Base-by-base conservation (phyloP, 352 stramenopile genomes). In the Pythium sukuiense region DNA sequence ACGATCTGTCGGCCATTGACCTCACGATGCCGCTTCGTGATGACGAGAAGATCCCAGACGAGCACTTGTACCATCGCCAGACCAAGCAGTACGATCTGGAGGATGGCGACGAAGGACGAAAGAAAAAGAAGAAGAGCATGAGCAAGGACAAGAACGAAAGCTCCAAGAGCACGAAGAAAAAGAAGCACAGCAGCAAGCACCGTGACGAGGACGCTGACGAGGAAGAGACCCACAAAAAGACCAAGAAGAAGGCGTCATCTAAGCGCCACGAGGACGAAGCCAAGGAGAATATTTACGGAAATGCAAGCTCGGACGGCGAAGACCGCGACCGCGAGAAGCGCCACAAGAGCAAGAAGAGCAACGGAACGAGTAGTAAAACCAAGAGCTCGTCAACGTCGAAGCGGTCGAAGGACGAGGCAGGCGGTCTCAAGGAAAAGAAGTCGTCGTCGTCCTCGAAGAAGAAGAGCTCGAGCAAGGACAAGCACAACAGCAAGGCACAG, bases 61-160 rank as follows among this genome's bases (percentile, higher is more conserved):
- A 88, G 18, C 84, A 93, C 46, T 88, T 96, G 79, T 90, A 77
- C 70, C 83, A 92, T 70, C 80, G 81, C 18, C 74, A 89, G 60
- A 78, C 76, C 12, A 77, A 73, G 39, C 52, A 78, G 16, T 63
- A 72, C 13, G 72, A 76, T 8, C 56, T 62, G 1, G 63, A 65
- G 18, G 43, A 59, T 29, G 35, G 4, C 14, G 27, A 53, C 20
- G 45, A 35, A 27, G 18, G 27, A 64, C n/a, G 60, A 41, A 90
- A 87, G 65, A 77, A 71, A 11, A 78, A 79, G 8, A 83, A 83
- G 59, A 95, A 91, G 65, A 88, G 76, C 32, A 96, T 94, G 65
- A 78, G 77, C 63, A 76, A 79, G 49, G 59, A 61, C 55, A 75
- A 81, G 54, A 29, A 70, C 46, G 62, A 59, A 12, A 48, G 26